Base-by-base conservation (phyloP, 805 yeast genomes). In the Kodamaea hsintzibuensis region DNA sequence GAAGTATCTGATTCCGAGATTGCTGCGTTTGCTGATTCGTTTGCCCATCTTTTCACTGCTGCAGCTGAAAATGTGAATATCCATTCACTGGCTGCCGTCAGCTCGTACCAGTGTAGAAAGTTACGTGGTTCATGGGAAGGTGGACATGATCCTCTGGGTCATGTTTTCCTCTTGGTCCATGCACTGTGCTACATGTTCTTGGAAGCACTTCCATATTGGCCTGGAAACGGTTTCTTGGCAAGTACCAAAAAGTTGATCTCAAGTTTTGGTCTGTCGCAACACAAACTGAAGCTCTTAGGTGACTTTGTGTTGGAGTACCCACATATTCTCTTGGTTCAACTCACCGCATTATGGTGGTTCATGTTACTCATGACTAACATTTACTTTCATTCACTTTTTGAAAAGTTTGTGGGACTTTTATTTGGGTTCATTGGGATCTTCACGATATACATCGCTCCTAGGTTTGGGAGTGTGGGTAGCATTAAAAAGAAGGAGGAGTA, bases 91-190 rank as follows among this genome's bases (percentile, higher is more conserved):
- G 50, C 44, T 8, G 44, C 43, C 2, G 61, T 76, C 9, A 60
- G 73, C 6, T 74, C 79, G 8, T 65, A 64, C 50, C 58, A 62
- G 14, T 76, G 80, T 62, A 62, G 76, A 18, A 58, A 59, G 42
- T 55, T 73, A 81, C 95, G 66, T 69, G 95, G 66, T 50, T 65
- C 56, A 27, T 81, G 63, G 91, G 85, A 49, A 87, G 98, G 97
- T 0, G 99, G 99, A 0, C 97, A 91, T 65, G 99, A 95, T 72
- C 97, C 98, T 4, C 86, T 93, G 56, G 99, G 99, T 0, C 99
- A 95, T 66, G 86, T 90, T 1, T 95, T 92, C 62, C 67, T 95
- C 42, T 72, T 93, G 45, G 79, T 86, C 4, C 88, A 86, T 55
- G 78, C 89, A 7, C 80, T 86, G 30, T 65, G 86, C 52, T 81